Percentiles rank a stretch among this genome's conserved stretches.
These are phyloP conservation scores for Tillandsia fasciculata DNA, from an alignment of 176 grass and related monocot species.

Conservation along the genomic window DNA sequence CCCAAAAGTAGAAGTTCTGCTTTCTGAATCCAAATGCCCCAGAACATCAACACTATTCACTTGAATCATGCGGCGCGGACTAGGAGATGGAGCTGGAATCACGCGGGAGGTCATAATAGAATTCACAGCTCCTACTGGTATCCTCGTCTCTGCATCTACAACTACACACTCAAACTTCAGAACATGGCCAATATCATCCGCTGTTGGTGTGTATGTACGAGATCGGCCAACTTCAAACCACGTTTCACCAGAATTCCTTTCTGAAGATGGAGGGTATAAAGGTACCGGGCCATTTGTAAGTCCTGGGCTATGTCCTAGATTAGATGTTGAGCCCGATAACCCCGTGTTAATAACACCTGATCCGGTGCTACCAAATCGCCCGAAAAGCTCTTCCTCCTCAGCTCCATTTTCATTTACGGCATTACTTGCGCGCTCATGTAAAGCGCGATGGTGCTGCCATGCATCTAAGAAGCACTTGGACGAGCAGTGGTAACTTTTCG, in stretches of 20 bases:
- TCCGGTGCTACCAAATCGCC: slow-evolving; percentile 45
- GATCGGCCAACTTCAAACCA: slow-evolving; percentile 81
- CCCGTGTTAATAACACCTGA: slow-evolving; percentile 38
- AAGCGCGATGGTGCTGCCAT: slow-evolving; percentile 85
- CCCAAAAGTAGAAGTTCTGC: slow-evolving; percentile 49
- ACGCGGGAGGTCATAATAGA: slow-evolving; percentile 90
- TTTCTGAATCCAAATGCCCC: slow-evolving; percentile 60
- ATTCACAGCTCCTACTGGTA: slow-evolving; percentile 41
- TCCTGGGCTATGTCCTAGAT: slow-evolving; percentile 43
- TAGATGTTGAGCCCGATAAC: slow-evolving; percentile 41
- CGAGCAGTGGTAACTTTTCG: slow-evolving; percentile 93
- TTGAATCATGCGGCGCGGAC: slow-evolving; percentile 79
- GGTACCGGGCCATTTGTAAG: slow-evolving; percentile 47
- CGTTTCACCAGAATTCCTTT: slow-evolving; percentile 74
- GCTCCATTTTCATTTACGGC: slow-evolving; percentile 75
- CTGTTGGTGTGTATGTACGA: slow-evolving; percentile 70
- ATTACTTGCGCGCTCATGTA: slow-evolving; percentile 85
- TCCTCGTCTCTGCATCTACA: slow-evolving; percentile 50
- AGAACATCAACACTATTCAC: slow-evolving; percentile 55
- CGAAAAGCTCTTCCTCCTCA: slow-evolving; percentile 93
- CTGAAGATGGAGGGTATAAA: slow-evolving; percentile 38
- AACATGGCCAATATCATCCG: slow-evolving; percentile 97
- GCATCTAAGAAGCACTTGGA: slow-evolving; percentile 90
- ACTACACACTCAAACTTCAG: slow-evolving; percentile 87
- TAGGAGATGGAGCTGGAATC: slow-evolving; percentile 91